Conservation (phyloP, 2,329 filamentous ascomycete genomes). For the Tolypocladium inflatum region DNA sequence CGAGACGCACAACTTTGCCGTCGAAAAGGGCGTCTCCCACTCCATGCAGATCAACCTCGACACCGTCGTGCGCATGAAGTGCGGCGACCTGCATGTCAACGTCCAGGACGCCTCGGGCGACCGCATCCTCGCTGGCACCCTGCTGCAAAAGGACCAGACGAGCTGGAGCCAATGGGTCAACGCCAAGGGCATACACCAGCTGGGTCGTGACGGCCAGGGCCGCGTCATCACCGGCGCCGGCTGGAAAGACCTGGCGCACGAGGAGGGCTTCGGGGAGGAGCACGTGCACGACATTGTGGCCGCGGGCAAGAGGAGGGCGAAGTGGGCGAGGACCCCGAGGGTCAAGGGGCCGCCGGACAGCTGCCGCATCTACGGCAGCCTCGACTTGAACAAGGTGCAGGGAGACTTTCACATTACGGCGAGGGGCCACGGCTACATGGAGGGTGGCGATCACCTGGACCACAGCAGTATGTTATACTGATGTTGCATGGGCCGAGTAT, state of each 20-base stretch:
- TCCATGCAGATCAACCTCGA: conserved; percentile 92
- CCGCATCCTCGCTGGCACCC: conserved; percentile 71
- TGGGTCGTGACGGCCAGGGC: conserved; percentile 47
- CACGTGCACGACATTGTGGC: conserved; percentile 88
- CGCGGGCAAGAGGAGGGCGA: conserved; percentile 52
- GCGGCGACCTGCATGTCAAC: conserved; percentile 84
- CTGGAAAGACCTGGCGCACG: conserved; percentile 35
- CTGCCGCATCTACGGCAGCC: conserved; percentile 80
- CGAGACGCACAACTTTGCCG: conserved; percentile 83
- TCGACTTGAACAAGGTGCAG: conserved; percentile 94
- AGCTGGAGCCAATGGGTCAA: conserved; percentile 76
- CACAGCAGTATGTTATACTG: conserved; percentile 54
- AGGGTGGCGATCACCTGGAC: conserved; percentile 68
- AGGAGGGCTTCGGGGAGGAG: conserved; percentile 65
- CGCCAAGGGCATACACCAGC: conserved; percentile 52
- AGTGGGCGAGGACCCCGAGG: conserved; percentile 67
- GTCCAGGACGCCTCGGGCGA: conserved; percentile 94
- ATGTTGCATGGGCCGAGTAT: not conserved
- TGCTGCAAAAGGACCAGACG: conserved; percentile 68
- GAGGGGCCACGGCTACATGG: conserved; percentile 86
- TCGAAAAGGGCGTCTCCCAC: conserved; percentile 85
- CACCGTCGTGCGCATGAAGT: conserved; percentile 83
- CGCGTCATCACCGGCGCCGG: conserved; percentile 46
- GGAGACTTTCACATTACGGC: conserved; percentile 98
- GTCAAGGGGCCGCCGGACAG: conserved; percentile 55